phyloP scores from a whole-genome alignment of 2,329 filamentous ascomycete species.

The Clonostachys rhizophaga region DNA sequence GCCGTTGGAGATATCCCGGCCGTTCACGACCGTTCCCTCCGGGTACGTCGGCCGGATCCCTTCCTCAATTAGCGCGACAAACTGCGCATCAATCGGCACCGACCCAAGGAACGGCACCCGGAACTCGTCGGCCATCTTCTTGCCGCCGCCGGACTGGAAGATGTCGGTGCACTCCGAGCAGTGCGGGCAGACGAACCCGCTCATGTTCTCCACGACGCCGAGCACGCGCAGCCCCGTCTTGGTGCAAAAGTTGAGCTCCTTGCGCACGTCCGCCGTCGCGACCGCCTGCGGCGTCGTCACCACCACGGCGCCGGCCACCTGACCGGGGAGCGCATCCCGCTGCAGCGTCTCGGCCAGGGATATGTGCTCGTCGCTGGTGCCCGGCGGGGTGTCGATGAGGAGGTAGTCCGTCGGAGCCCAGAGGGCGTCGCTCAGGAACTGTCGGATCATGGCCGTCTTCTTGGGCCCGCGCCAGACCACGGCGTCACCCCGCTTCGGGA shows the following conservation, averaged over 20 bases:
- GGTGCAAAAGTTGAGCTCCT: constrained; percentile 88
- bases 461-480: constrained; percentile 98
- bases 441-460: constrained; percentile 97
- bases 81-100: constrained; percentile 90
- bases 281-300: constrained; percentile 97
- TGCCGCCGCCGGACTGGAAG: constrained; percentile 86
- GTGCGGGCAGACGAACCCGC: constrained; percentile 77
- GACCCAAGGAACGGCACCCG: constrained; percentile 77
- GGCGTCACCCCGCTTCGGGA: constrained; percentile 78
- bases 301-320: constrained; percentile 83
- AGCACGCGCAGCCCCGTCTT: constrained; percentile 78
- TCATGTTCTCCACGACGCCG: constrained; percentile 97
- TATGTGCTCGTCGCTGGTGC: constrained; percentile 96
- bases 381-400: constrained; percentile 92
- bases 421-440: constrained; percentile 87
- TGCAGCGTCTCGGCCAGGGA: constrained; percentile 85
- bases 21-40: constrained; percentile 58
- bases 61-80: constrained; percentile 82
- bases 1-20: constrained; percentile 43
- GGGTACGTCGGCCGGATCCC: constrained; percentile 62
- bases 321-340: constrained; percentile 54
- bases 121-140: constrained; percentile 86
- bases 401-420: constrained; percentile 90
- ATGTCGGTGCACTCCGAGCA: constrained; percentile 87
- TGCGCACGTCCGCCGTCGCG: constrained; percentile 87